Percentiles rank a stretch among this genome's conserved stretches.
Conservation (phyloP, 176 grass and related monocot genomes). For the Elymus sibiricus region DNA sequence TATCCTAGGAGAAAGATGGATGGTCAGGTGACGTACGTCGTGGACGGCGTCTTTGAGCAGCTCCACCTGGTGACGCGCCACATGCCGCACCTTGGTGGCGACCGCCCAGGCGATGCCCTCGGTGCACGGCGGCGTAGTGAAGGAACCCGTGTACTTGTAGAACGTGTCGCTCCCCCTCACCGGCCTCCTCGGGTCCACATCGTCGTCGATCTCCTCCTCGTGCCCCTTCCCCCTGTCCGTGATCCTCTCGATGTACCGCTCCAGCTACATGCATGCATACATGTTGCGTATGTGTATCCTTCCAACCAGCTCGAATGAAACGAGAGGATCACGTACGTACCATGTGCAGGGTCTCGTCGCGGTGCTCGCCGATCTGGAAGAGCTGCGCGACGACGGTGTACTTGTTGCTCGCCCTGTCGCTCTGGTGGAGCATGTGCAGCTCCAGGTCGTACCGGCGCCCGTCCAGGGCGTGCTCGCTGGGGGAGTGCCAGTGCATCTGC, state of each 20-base stretch:
- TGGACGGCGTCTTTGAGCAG: slow-evolving; percentile 55
- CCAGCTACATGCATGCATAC: slow-evolving; percentile 30
- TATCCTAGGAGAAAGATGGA: neutral
- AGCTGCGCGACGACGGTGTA: slow-evolving; percentile 57
- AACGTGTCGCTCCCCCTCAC: slow-evolving; percentile 45
- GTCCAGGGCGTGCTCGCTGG: slow-evolving; percentile 79
- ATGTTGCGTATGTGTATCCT: too few species aligned
- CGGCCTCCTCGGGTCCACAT: slow-evolving; percentile 41
- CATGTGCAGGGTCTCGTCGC: slow-evolving; percentile 50
- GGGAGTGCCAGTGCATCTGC: slow-evolving; percentile 87
- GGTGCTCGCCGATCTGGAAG: slow-evolving; percentile 26
- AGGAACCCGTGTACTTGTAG: slow-evolving; percentile 71
- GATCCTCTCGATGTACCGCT: slow-evolving; percentile 43
- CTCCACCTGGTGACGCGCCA: slow-evolving; percentile 48
- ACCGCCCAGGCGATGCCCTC: slow-evolving; percentile 74
- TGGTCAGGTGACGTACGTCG: slow-evolving; percentile 32
- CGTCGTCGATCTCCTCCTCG: slow-evolving; percentile 43
- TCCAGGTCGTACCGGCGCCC: slow-evolving; percentile 55
- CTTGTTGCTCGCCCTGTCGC: neutral
- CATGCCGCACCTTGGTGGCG: slow-evolving; percentile 39
- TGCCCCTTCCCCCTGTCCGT: slow-evolving; percentile 13
- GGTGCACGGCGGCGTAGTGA: slow-evolving; percentile 77
- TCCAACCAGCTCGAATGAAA: too few species aligned
- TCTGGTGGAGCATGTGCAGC: slow-evolving; percentile 80
- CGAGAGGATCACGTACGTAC: slow-evolving; percentile 5